Conservation (phyloP, 768 basidiomycete species). For the Trametes cubensis region DNA sequence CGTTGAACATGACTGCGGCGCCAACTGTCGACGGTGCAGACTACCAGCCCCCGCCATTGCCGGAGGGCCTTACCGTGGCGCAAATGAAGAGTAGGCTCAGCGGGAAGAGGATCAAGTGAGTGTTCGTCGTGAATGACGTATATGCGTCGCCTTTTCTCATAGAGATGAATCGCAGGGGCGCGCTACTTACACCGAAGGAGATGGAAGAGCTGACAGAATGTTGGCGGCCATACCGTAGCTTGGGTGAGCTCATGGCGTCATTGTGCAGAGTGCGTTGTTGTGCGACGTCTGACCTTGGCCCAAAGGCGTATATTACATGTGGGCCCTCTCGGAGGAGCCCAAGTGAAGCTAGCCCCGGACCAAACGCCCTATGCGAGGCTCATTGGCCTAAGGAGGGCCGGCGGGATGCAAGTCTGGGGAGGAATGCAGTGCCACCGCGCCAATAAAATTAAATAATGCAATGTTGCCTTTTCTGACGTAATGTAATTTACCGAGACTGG, state of each 20-base stretch:
- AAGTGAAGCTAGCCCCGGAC: slow-evolving; percentile 15
- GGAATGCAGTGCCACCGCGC: slow-evolving; percentile 14
- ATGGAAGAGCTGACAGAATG: slow-evolving; percentile 75
- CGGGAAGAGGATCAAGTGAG: slow-evolving; percentile 75
- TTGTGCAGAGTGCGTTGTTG: neutral
- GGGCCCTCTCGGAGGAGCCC: slow-evolving; percentile 58
- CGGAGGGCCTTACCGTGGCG: slow-evolving; percentile 59
- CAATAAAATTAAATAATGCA: neutral
- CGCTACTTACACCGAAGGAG: slow-evolving; percentile 75
- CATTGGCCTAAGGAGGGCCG: neutral
- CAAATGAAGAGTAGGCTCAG: slow-evolving; percentile 61
- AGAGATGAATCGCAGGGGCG: slow-evolving; percentile 49
- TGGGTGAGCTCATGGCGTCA: slow-evolving; percentile 52
- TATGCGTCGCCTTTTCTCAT: slow-evolving; percentile 4
- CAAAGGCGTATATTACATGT: slow-evolving; percentile 84
- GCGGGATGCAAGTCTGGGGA: neutral
- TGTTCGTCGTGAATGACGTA: slow-evolving; percentile 17
- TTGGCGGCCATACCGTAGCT: slow-evolving; percentile 83
- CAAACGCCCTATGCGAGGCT: neutral
- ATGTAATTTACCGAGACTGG: slow-evolving; percentile 11
- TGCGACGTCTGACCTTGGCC: slow-evolving; percentile 4
- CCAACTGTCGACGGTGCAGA: slow-evolving; percentile 12
- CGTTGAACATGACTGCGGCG: slow-evolving; percentile 44
- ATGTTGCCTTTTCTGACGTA: slow-evolving; percentile 23
- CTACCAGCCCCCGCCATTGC: slow-evolving; percentile 44